Evolutionary conservation across 106 monocot genomes (phyloP).

Genomic region (Hemerocallis citrina): DNA sequence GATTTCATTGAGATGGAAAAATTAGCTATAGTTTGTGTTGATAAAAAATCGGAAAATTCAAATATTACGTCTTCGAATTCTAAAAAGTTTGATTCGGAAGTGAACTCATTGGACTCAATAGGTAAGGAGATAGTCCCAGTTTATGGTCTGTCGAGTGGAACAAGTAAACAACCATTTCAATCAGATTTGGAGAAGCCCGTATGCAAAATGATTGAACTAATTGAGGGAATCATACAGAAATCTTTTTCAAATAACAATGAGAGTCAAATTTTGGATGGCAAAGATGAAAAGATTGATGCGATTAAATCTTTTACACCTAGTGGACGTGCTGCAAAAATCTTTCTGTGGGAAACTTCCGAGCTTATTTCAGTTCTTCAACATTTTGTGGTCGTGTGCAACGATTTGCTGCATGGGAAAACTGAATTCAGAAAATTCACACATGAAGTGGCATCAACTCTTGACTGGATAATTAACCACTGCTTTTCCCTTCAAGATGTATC

Average conservation of each 20-base stretch:
- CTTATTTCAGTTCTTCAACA: conserved; percentile 30
- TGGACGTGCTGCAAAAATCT: conserved; percentile 25
- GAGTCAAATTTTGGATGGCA: conserved; percentile 7
- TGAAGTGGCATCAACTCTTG: conserved; percentile 38
- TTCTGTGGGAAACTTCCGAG: conserved; percentile 52
- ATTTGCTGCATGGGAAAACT: conserved; percentile 34
- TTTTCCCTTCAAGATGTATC: conserved; percentile 60
- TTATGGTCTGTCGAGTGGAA: not conserved
- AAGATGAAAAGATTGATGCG: not conserved
- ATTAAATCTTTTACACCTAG: not conserved
- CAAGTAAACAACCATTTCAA: conserved; percentile 4
- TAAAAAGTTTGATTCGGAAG: conserved; percentile 9
- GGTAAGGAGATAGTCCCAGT: conserved; percentile 27
- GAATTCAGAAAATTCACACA: conserved; percentile 28
- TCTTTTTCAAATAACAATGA: conserved; percentile 2
- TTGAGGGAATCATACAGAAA: conserved; percentile 40
- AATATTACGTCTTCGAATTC: not conserved
- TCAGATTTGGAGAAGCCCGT: conserved; percentile 26
- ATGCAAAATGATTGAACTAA: conserved; percentile 34
- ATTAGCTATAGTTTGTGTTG: conserved; percentile 28
- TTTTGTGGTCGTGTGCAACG: conserved; percentile 43
- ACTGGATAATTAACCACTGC: conserved; percentile 54
- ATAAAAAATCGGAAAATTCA: conserved; percentile 16
- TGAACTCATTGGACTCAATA: conserved; percentile 5
- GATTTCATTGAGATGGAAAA: conserved; percentile 77